Percentiles rank a stretch among this genome's conserved stretches.
These are phyloP conservation scores for Psophocarpus tetragonolobus DNA, from an alignment of 306 rosid species.

Conservation along the genomic window DNA sequence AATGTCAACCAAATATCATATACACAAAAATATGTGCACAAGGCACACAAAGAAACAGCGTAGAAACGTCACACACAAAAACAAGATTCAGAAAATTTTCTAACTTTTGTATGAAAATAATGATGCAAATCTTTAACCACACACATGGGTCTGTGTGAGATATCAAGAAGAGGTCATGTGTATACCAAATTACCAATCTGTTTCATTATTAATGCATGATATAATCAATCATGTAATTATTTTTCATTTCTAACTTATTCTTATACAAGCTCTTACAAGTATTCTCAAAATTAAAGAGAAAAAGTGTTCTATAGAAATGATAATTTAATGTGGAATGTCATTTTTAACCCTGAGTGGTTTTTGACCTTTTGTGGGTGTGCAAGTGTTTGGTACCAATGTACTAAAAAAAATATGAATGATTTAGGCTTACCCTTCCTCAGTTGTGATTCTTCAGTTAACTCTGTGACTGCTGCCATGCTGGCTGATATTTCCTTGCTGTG, in stretches of 20 bases:
- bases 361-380: background rate
- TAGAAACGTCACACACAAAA: background rate
- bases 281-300: background rate
- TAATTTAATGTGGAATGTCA: background rate
- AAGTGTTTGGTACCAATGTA: slow-evolving; percentile 6
- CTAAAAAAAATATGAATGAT: slow-evolving; percentile 8
- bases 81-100: background rate
- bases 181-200: no score
- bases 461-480: background rate
- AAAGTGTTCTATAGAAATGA: background rate
- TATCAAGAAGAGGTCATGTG: no score
- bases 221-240: no score
- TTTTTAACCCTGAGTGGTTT: background rate
- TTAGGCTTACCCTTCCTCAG: background rate
- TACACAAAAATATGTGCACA: background rate
- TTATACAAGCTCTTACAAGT: background rate
- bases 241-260: background rate
- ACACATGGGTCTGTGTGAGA: background rate
- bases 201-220: no score
- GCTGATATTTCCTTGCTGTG: background rate
- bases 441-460: slow-evolving; percentile 3
- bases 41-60: background rate
- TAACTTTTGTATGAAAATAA: background rate
- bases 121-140: background rate
- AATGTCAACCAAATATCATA: background rate